phyloP scores from a whole-genome alignment of 2,329 filamentous ascomycete genomes.

The Magnaporthiopsis poae region DNA sequence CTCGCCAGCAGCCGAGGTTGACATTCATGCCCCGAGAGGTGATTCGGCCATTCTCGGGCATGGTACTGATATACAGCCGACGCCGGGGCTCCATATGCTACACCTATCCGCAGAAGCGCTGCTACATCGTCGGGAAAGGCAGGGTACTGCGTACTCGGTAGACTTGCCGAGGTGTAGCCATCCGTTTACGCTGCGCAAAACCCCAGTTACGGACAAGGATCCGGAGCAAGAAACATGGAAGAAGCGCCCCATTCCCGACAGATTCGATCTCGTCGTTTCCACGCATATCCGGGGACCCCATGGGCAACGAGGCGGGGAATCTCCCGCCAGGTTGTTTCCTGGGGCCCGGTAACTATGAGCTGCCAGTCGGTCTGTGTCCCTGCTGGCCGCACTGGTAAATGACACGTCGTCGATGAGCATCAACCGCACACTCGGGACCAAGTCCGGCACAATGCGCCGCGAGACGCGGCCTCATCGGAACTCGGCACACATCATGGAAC shows the following conservation, averaged over 20 bases:
- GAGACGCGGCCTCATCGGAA: neutral
- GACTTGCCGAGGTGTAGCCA: neutral
- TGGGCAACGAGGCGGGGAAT: neutral
- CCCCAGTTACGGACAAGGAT: neutral
- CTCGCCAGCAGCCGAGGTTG: neutral
- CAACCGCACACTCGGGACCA: neutral
- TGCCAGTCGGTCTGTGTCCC: neutral
- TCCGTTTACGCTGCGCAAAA: neutral
- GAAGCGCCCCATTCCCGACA: neutral
- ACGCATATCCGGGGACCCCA: neutral
- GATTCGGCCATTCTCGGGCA: neutral
- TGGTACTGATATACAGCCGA: too few species aligned
- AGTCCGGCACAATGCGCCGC: neutral
- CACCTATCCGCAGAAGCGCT: neutral
- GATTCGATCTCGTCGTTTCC: neutral
- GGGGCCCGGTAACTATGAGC: neutral
- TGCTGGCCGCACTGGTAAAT: neutral
- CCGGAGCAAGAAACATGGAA: neutral
- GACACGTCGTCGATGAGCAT: neutral
- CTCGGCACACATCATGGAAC: neutral
- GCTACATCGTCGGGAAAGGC: neutral
- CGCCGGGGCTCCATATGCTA: neutral
- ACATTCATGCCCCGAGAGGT: too few species aligned
- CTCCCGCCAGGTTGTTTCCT: neutral
- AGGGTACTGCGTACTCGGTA: neutral